Evolutionary conservation across 768 basidiomycete genomes (phyloP).

Genomic region (Pleurotus djamor): DNA sequence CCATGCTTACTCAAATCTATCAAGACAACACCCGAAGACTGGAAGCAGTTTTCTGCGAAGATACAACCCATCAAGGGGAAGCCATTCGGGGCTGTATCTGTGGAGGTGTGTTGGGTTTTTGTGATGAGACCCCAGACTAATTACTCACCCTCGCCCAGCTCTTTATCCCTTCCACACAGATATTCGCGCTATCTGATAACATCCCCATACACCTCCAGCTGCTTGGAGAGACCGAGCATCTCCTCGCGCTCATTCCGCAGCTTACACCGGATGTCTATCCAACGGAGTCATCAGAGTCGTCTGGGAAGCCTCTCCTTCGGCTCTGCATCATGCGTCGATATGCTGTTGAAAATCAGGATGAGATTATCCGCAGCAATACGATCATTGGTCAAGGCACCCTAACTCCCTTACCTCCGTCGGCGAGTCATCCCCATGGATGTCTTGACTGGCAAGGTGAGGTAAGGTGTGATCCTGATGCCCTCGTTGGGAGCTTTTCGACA

Average conservation of each 20-base stretch:
- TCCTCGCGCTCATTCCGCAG: slow-evolving; percentile 41
- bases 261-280: slow-evolving; percentile 15
- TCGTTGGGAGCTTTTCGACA: slow-evolving; percentile 43
- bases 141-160: slow-evolving; percentile 31
- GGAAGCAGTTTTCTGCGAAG: slow-evolving; percentile 11
- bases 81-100: background rate
- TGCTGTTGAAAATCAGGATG: slow-evolving; percentile 27
- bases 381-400: slow-evolving; percentile 49
- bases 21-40: slow-evolving; percentile 12
- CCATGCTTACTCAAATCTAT: slow-evolving; percentile 6
- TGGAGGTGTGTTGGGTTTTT: slow-evolving; percentile 40
- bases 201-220: slow-evolving; percentile 71
- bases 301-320: slow-evolving; percentile 28
- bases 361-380: slow-evolving; percentile 32
- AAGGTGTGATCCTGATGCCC: slow-evolving; percentile 28
- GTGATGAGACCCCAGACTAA: slow-evolving; percentile 29
- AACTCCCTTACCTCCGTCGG: slow-evolving; percentile 37
- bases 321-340: slow-evolving; percentile 56
- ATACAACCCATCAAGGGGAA: slow-evolving; percentile 5
- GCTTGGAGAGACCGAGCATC: slow-evolving; percentile 38
- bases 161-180: slow-evolving; percentile 55
- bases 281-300: background rate
- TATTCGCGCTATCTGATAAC: slow-evolving; percentile 52
- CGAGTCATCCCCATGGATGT: slow-evolving; percentile 20
- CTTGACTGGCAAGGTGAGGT: slow-evolving; percentile 66